Evolutionary conservation across 805 yeast species (phyloP), one percentile per base, ranked within the genome.

Genomic region (Hanseniaspora hatyaiensis): DNA sequence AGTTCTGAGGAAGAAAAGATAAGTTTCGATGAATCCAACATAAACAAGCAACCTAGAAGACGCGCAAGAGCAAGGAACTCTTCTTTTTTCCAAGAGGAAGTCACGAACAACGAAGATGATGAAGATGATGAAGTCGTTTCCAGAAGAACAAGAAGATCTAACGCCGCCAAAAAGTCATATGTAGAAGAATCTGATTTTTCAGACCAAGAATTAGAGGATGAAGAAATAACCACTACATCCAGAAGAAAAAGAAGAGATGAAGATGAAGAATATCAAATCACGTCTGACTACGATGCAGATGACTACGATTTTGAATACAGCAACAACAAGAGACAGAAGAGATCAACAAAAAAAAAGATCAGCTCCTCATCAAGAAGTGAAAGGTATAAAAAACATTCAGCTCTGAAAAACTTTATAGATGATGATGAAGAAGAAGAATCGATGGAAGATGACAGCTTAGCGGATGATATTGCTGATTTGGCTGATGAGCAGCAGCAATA

Each of bases 401-500:
- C 41, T 11, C 22, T 59, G 59, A 47, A 28, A 4, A 65, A 59
- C 29, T 62, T 59, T 15, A 60, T 55, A 16, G 58, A 55, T n/a
- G 56, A 54, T n/a, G 64, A 59, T 4, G 62, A 58, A 9, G 64
- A 53, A 5, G 64, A 55, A 12, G 63, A 58, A 16, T 65, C 59
- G 6, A 24, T 37, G 8, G 40, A 36, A n/a, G 41, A 74, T 15
- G 49, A 45, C 9, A 45, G 49, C 30, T 24, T 39, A 12, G 52
- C 54, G 3, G 59, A 54, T n/a, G 49, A 57, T 30, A 47, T 49
- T 24, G 51, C 47, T 4, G 54, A 63, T 11, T 40, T 48, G 1
- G 53, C 51, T 13, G 30, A 19, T 3, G 65, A 71, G 4, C 34
- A 45, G 12, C 30, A 30, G 3, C 33, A 38, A n/a, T 45, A 37